Evolutionary conservation across 2,329 filamentous ascomycete genomes (phyloP), one percentile per base, ranked within the genome.

Genomic region (Fusarium redolens): DNA sequence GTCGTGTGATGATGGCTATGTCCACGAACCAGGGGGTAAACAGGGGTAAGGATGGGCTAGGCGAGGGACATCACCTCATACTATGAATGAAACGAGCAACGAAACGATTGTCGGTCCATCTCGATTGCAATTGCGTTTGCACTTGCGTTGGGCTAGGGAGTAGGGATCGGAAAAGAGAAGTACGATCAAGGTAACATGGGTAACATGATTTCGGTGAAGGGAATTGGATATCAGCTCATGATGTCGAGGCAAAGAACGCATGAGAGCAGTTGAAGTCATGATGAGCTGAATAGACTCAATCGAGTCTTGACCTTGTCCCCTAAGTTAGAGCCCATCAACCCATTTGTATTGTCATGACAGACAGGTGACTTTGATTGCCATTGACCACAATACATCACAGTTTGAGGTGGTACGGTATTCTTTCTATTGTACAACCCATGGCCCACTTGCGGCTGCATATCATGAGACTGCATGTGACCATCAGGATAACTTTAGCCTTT

Each of bases 1-100:
- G 67, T 69, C 67, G 67, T 69, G 67, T 69, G 67, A 69, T 69
- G 66, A 54, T 65, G 41, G 65, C 25, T 25, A 63, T 69, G 47
- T 37, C 25, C n/a, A 54, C 61, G 61, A 67, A 37, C 67, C 55
- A 71, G 60, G 61, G 69, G 70, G 57, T 40, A 14, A 37, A n/a
- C 65, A 68, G 69, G 67, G 71, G 56, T 61, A 30, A 44, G 45
- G 51, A 47, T 38, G 58, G 64, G 59, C 43, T 51, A 61, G 54
- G 56, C 33, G 30, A 43, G 35, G 62, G 47, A 59, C 50, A 61
- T 66, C 61, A 67, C 51, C 65, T 73, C 62, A 73, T 70, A 37
- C 38, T 58, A 41, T 56, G 37, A 52, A 55, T 41, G 40, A 43
- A 58, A 65, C 47, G 28, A 47, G 56, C 58, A 61, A 61, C 35